Conservation (phyloP, 2,329 filamentous ascomycete genomes). For the Grosmannia clavigera region DNA sequence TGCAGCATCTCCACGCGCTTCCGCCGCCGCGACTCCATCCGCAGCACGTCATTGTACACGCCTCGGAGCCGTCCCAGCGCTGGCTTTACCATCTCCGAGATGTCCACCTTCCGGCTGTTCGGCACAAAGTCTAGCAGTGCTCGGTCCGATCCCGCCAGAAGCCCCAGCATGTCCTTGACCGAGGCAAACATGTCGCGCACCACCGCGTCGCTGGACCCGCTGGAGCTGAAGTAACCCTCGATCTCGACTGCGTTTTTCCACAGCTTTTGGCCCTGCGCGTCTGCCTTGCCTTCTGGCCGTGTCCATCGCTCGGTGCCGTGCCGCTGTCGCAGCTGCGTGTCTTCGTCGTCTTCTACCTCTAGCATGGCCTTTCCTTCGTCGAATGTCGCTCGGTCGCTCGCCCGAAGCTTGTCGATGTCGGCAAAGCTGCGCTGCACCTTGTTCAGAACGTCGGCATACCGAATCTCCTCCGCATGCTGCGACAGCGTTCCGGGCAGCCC, state of each 20-base stretch:
- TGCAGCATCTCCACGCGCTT: conserved; percentile 69
- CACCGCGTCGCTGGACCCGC: conserved; percentile 40
- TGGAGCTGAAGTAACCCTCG: conserved; percentile 68
- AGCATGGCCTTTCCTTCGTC: conserved; percentile 73
- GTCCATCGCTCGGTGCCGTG: conserved; percentile 83
- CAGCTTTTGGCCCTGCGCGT: conserved; percentile 54
- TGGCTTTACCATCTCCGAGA: conserved; percentile 68
- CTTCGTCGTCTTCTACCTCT: conserved; percentile 70
- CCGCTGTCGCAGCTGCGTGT: conserved; percentile 59
- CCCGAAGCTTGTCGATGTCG: conserved; percentile 82
- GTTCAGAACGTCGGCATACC: conserved; percentile 77
- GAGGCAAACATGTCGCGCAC: conserved; percentile 69
- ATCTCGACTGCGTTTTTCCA: conserved; percentile 69
- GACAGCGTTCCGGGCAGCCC: conserved; percentile 75
- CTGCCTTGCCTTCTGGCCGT: conserved; percentile 55
- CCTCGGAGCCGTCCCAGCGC: conserved; percentile 67
- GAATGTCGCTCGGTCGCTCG: conserved; percentile 64
- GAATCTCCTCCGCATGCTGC: conserved; percentile 85
- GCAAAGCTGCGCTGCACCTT: conserved; percentile 68
- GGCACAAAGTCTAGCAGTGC: conserved; percentile 83
- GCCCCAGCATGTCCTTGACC: conserved; percentile 59
- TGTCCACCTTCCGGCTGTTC: conserved; percentile 64
- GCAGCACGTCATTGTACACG: conserved; percentile 71
- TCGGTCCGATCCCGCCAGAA: conserved; percentile 69
- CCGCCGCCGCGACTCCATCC: conserved; percentile 68